Evolutionary conservation across 202 grass and related monocot genomes (phyloP), one percentile per base, ranked within the genome.

Genomic region (Panicum hallii): DNA sequence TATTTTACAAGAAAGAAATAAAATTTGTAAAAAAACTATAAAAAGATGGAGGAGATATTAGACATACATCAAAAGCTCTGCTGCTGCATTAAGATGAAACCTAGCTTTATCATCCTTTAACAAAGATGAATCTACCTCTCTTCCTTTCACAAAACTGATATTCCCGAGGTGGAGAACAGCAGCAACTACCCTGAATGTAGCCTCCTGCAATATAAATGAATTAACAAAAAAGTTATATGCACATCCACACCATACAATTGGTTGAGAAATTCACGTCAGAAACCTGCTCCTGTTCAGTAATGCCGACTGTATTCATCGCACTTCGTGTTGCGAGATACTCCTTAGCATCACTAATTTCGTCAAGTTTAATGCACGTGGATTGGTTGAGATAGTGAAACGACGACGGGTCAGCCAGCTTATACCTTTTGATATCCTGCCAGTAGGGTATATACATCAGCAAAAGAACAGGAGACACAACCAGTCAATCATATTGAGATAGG

Each of bases 111-210:
- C 91, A 58, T 98, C 95, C 72, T 92, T 95, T 80, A 98, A 49
- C 78, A 88, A 85, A 78, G 95, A 98, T 71, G 95, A 98, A 92
- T 98, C 95, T 79, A 45, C 86, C 30, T 98, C 89, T 84, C 78
- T 88, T 47, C 95, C 95, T 89, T 98, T 95, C 19, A 87, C 87
- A 93, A 98, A 98, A 79, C 89, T 90, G 78, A 98, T 88, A 86
- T 98, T 98, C 75, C 95, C 95, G 57, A 98, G 89, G 89, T 98
- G 95, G 74, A 98, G 95, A 79, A 98, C 87, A 86, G 91, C 85
- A 83, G 93, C 95, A 86, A 98, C 93, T 86, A 93, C 91, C 70
- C 87, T 79, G 57, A 98, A 98, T 90, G 85, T 98, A 70, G 74
- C 90, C 68, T 98, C 95, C 95, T 98, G 81, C 40, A 78, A 67